Conservation (phyloP, 2,329 filamentous ascomycete species). For the Lecanoromycetidae sp. region DNA sequence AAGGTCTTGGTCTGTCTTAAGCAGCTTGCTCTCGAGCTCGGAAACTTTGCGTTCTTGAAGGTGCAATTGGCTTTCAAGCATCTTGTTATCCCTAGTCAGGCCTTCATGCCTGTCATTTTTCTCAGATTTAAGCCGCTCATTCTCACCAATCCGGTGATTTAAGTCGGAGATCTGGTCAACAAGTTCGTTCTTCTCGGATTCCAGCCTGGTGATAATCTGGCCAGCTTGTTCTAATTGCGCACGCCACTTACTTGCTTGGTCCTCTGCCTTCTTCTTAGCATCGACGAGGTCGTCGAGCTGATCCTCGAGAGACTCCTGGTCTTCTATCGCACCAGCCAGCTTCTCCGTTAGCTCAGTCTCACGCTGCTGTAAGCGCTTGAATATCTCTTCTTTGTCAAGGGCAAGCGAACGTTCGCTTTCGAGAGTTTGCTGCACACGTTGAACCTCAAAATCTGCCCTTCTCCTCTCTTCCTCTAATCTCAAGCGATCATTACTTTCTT, state of each 20-base stretch:
- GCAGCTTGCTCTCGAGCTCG: constrained; percentile 71
- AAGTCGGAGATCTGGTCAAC: constrained; percentile 55
- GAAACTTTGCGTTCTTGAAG: constrained; percentile 82
- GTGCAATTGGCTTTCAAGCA: constrained; percentile 79
- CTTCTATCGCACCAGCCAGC: constrained; percentile 77
- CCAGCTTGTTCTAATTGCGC: constrained; percentile 85
- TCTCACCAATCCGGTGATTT: constrained; percentile 57
- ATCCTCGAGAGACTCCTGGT: constrained; percentile 87
- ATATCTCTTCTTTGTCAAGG: constrained; percentile 97
- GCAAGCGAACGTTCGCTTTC: constrained; percentile 94
- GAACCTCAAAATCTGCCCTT: constrained; percentile 73
- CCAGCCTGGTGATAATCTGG: constrained; percentile 69
- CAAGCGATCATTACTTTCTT: constrained; percentile 61
- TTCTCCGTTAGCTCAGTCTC: constrained; percentile 81
- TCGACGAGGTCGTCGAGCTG: constrained; percentile 80
- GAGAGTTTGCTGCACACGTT: constrained; percentile 81
- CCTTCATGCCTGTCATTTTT: constrained; percentile 64
- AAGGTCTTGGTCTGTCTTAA: constrained; percentile 77
- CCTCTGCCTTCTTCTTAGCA: constrained; percentile 78
- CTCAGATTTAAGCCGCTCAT: constrained; percentile 58
- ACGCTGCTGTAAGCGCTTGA: constrained; percentile 85
- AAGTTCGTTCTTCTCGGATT: constrained; percentile 72
- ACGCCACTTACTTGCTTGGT: constrained; percentile 66
- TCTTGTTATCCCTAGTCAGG: constrained; percentile 71
- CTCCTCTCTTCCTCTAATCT: constrained; percentile 84